Evolutionary conservation across 2,329 filamentous ascomycete genomes (phyloP).

Genomic region (Domatiomyces catenatus): DNA sequence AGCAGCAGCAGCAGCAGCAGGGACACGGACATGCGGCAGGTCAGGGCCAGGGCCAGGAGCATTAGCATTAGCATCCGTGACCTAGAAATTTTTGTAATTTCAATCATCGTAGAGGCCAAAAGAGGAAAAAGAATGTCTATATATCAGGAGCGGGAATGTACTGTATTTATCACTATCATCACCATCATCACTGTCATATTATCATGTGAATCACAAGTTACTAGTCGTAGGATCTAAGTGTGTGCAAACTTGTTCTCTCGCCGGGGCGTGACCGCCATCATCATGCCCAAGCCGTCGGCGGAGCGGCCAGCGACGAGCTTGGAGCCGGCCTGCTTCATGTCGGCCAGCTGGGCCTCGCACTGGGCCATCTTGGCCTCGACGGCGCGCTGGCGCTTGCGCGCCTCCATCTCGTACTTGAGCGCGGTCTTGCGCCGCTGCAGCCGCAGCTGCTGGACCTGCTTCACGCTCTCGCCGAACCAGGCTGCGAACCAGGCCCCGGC

Average conservation of each 20-base stretch:
- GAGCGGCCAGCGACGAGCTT: slow-evolving; percentile 34
- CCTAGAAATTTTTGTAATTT: not conserved
- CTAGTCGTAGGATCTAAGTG: too few species aligned
- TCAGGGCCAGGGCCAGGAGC: not conserved
- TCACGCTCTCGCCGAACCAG: slow-evolving; percentile 36
- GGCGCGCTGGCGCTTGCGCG: slow-evolving; percentile 37
- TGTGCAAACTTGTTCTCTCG: not conserved
- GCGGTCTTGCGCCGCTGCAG: slow-evolving; percentile 39
- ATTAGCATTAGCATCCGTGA: too few species aligned
- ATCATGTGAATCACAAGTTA: not conserved
- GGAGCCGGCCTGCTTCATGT: slow-evolving; percentile 40
- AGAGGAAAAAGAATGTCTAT: not conserved
- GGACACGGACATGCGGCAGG: not conserved
- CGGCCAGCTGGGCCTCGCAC: slow-evolving; percentile 35
- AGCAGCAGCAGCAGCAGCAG: not conserved
- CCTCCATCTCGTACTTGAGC: slow-evolving; percentile 38
- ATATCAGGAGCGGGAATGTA: too few species aligned
- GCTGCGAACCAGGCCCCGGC: slow-evolving; percentile 46
- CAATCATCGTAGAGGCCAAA: not conserved
- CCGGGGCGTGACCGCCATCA: too few species aligned
- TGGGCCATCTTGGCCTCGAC: slow-evolving; percentile 35
- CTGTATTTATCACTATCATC: not conserved
- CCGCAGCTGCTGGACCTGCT: slow-evolving; percentile 37
- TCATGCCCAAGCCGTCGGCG: not conserved
- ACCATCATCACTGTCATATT: not conserved